Conservation (phyloP, 225 moss, liverwort and hornwort species). For the Rhytidiadelphus loreus region DNA sequence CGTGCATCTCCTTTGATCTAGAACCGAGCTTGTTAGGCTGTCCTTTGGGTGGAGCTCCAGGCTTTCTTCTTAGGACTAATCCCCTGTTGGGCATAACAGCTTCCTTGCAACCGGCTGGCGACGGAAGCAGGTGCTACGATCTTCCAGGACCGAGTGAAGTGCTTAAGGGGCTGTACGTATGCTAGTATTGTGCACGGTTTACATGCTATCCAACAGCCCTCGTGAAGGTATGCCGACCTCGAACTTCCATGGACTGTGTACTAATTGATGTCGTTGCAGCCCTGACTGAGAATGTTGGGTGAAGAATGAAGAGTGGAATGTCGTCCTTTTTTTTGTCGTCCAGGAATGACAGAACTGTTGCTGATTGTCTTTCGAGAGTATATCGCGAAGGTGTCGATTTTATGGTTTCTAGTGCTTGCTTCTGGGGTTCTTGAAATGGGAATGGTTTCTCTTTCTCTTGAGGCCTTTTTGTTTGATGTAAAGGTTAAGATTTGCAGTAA, state of each 20-base stretch:
- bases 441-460: not conserved
- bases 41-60: not conserved
- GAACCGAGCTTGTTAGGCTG: not conserved
- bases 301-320: not conserved
- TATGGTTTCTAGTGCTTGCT: not conserved
- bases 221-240: not conserved
- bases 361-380: not conserved
- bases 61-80: not conserved
- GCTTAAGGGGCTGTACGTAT: not conserved
- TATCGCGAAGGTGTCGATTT: not conserved
- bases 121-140: not conserved
- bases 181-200: not conserved
- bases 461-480: not conserved
- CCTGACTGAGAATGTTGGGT: not conserved
- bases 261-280: not conserved
- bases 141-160: not conserved
- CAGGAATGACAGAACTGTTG: not conserved
- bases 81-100: not conserved
- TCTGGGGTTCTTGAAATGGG: not conserved
- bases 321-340: not conserved
- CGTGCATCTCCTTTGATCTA: not conserved
- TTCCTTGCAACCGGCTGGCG: not conserved
- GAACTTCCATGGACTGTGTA: not conserved
- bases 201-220: not conserved
- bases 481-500: not conserved